Evolutionary conservation across 352 stramenopile species (phyloP).

Genomic region (Globisporangium viniferum): DNA sequence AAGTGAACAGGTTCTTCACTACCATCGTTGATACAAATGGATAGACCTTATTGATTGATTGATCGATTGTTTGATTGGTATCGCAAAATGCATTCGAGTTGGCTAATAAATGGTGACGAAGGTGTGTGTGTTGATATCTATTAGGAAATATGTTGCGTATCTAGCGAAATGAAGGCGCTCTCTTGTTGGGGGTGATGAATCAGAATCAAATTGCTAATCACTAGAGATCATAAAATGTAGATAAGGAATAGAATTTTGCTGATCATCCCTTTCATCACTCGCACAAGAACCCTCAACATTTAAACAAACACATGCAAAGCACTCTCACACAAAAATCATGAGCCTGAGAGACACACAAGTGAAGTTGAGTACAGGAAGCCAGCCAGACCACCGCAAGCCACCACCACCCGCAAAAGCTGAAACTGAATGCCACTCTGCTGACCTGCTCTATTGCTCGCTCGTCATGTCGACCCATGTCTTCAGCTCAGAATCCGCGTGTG

Average conservation of each 20-base stretch:
- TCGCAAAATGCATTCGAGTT: no score
- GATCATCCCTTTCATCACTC: conserved; percentile 19
- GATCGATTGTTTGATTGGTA: no score
- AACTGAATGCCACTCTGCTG: background rate
- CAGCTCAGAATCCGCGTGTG: background rate
- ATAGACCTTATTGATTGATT: background rate
- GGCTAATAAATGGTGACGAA: no score
- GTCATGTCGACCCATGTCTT: background rate
- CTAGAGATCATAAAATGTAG: conserved; percentile 59
- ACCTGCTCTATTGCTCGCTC: background rate
- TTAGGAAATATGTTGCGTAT: no score
- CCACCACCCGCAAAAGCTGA: background rate
- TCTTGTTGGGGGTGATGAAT: conserved; percentile 25
- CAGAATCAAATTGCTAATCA: conserved; percentile 21
- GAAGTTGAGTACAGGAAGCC: no score
- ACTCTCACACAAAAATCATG: background rate
- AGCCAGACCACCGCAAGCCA: background rate
- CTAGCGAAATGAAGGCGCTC: no score
- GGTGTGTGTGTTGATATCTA: no score
- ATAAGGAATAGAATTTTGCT: conserved; percentile 40
- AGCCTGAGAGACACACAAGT: background rate
- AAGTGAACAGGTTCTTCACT: no score
- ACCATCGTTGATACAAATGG: background rate
- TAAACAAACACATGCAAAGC: background rate
- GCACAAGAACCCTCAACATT: background rate